Conservation (phyloP, 345 rosid genomes). For the Corchorus olitorius region DNA sequence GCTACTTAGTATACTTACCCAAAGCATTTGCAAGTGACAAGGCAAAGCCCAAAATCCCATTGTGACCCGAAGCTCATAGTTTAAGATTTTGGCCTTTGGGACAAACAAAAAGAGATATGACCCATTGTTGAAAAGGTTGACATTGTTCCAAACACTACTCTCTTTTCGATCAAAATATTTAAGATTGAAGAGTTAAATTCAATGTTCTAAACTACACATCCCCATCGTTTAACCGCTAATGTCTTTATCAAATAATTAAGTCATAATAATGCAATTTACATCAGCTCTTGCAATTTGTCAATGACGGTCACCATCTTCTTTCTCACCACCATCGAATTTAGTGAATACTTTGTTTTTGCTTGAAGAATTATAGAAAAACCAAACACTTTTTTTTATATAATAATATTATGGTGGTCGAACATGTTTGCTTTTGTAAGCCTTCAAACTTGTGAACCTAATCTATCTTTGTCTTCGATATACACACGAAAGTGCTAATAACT, state of each 20-base stretch:
- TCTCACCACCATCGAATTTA: not conserved
- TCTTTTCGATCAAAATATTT: too few species aligned
- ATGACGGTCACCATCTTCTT: not conserved
- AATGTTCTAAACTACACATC: not conserved
- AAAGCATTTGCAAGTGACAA: not conserved
- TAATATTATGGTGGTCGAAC: too few species aligned
- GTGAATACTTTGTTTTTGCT: not conserved
- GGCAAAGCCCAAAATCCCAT: not conserved
- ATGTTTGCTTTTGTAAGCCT: too few species aligned
- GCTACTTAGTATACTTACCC: not conserved
- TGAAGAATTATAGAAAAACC: not conserved
- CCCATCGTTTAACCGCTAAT: not conserved
- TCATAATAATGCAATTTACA: not conserved
- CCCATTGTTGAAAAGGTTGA: too few species aligned
- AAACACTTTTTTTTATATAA: not conserved
- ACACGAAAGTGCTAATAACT: not conserved
- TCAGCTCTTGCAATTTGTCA: not conserved
- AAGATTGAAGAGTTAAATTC: too few species aligned
- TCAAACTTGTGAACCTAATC: not conserved
- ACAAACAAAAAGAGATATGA: not conserved
- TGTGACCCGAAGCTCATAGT: not conserved
- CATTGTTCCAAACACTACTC: too few species aligned
- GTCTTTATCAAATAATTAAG: not conserved
- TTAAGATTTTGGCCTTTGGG: not conserved
- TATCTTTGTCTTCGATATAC: not conserved